Base-by-base conservation (phyloP, 495 filamentous ascomycete genomes). In the Cryomyces antarcticus region DNA sequence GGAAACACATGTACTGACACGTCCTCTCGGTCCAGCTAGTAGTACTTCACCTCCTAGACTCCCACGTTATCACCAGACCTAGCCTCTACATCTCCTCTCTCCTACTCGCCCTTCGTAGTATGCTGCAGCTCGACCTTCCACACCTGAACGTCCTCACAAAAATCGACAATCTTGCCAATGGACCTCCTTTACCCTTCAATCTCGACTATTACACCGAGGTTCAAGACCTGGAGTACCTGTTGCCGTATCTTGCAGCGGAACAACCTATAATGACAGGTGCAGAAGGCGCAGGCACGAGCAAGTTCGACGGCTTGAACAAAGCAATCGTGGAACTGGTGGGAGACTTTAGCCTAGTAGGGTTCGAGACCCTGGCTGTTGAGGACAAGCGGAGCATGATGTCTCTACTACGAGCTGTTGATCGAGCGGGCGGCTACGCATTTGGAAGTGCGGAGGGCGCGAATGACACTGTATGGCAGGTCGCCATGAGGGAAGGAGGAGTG, bases 161-260 rank as follows among this genome's bases (percentile, higher is more conserved):
- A 62, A 93, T 97, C 59, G 89, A 97, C 62, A 92, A 89, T 48
- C 64, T 96, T 30, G 63, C 69, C 7, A 69, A 72, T 49, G 94
- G 93, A 54, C 71, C 78, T 36, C 72, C 78, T 6, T 73, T 96
- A 0, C 82, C 85, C 0, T 95, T 97, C 67, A 87, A 88, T 50
- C 72, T 97, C 31, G 85, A 94, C 49, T 97, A 75, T 58, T 97
- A 96, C 61, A 94, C 89, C 41, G 89, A 97, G 55, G 86, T 95
- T n/a, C 84, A 96, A 60, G 84, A 93, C 45, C 74, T 97, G 5
- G 68, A 67, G 3, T 82, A 93, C 49, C 72, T 97, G 12, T 68
- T 89, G 6, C 85, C 88, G 0, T 65, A 77, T 39, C 73, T 97
- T 9, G 71, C 78, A 46, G 65, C 67, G 24, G 75, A 56, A 42